Conservation (phyloP, 1,284 basidiomycete genomes). For the Rhodotorula mucilaginosa region DNA sequence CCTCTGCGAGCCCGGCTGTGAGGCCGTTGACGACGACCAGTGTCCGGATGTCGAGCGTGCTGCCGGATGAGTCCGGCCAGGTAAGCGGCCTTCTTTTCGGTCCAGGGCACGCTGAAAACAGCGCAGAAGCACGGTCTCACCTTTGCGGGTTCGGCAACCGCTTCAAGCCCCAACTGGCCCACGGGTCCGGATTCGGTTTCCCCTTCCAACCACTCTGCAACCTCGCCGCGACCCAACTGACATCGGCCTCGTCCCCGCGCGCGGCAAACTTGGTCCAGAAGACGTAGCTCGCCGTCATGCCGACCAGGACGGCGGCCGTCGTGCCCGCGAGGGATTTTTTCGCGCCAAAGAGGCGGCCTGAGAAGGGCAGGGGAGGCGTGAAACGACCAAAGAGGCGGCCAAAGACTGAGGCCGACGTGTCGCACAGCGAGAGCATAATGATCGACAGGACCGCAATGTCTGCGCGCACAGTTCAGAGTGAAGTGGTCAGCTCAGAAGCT, state of each 20-base stretch:
- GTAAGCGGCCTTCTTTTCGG: not conserved
- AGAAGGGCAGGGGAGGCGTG: slow-evolving; percentile 69
- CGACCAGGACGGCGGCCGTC: slow-evolving; percentile 75
- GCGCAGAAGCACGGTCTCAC: slow-evolving; percentile 42
- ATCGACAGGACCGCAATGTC: slow-evolving; percentile 86
- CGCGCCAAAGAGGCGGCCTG: slow-evolving; percentile 64
- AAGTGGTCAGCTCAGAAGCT: no score
- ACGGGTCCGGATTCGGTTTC: slow-evolving; percentile 14
- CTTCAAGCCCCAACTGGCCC: slow-evolving; percentile 22
- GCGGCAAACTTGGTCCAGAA: slow-evolving; percentile 72
- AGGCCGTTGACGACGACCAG: slow-evolving; percentile 45
- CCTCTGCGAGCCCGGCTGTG: slow-evolving; percentile 49
- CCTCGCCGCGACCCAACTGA: slow-evolving; percentile 59
- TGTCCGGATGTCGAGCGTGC: slow-evolving; percentile 28
- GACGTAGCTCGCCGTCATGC: slow-evolving; percentile 65
- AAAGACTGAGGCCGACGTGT: slow-evolving; percentile 90
- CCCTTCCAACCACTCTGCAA: slow-evolving; percentile 49
- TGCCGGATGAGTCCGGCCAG: slow-evolving; percentile 34
- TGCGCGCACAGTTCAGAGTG: slow-evolving; percentile 6
- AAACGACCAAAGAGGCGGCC: slow-evolving; percentile 77
- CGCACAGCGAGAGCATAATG: slow-evolving; percentile 91
- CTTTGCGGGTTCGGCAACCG: slow-evolving; percentile 47
- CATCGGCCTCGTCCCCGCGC: slow-evolving; percentile 52
- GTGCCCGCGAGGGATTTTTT: slow-evolving; percentile 90
- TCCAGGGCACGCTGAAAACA: no score